Evolutionary conservation across 306 rosid species (phyloP).

Genomic region (Pachyrhizus erosus): DNA sequence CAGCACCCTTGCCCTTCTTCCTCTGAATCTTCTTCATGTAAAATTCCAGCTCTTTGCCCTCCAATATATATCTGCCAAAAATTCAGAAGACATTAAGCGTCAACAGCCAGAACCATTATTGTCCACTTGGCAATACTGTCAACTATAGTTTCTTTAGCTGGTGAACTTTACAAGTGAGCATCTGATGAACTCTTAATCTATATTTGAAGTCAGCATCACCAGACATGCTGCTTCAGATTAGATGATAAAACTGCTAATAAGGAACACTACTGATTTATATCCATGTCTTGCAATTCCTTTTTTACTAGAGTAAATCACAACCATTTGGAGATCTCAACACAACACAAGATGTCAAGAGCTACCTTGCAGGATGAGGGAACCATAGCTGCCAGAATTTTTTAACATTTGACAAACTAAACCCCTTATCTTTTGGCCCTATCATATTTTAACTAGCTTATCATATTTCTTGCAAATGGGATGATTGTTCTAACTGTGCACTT

Average conservation of each 20-base stretch:
- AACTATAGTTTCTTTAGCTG: background rate
- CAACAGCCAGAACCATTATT: background rate
- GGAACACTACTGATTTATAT: background rate
- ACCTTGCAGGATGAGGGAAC: too few species aligned
- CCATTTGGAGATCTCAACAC: too few species aligned
- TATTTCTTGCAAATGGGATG: background rate
- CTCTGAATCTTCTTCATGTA: conserved; percentile 75
- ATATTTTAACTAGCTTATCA: background rate
- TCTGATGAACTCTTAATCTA: background rate
- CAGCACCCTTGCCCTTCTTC: conserved; percentile 74
- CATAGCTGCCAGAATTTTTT: too few species aligned
- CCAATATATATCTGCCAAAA: conserved; percentile 65
- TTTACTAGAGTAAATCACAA: too few species aligned
- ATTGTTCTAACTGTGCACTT: background rate
- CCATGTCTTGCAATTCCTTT: background rate
- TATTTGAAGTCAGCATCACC: background rate
- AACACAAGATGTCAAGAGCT: too few species aligned
- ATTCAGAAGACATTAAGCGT: conserved; percentile 1
- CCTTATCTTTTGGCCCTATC: background rate
- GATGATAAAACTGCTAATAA: background rate
- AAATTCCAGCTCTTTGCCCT: conserved; percentile 80
- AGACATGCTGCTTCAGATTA: background rate
- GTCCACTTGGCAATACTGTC: background rate
- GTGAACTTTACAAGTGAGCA: background rate
- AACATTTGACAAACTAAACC: too few species aligned